Evolutionary conservation across 148 eudicot genomes (phyloP).

Genomic region (Cornus suecica): DNA sequence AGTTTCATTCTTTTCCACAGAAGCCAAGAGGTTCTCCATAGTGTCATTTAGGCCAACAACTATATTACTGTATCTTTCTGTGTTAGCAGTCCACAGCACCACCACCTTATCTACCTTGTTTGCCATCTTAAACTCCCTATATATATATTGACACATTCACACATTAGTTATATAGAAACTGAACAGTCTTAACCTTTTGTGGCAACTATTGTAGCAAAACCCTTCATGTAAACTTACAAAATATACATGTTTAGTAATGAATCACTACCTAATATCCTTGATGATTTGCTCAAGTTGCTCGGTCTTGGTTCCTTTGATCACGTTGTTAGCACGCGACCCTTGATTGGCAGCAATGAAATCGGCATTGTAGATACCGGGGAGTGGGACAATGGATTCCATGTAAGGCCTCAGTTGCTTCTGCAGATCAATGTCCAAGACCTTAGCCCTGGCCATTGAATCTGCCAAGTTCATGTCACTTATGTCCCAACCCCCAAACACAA

Average conservation of each 20-base stretch:
- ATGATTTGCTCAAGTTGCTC: slow-evolving; percentile 79
- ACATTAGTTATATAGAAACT: background rate
- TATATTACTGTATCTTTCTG: slow-evolving; percentile 93
- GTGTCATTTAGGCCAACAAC: slow-evolving; percentile 90
- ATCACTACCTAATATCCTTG: slow-evolving; percentile 72
- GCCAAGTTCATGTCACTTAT: slow-evolving; percentile 92
- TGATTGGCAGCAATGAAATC: slow-evolving; percentile 98
- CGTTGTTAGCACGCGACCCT: slow-evolving; percentile 82
- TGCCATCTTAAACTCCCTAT: slow-evolving; percentile 89
- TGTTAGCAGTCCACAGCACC: slow-evolving; percentile 96
- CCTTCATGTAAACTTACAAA: background rate
- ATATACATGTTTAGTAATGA: too few species aligned
- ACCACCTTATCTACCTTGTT: slow-evolving; percentile 94
- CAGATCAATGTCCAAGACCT: slow-evolving; percentile 87
- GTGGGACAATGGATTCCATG: slow-evolving; percentile 96
- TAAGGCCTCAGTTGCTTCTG: slow-evolving; percentile 95
- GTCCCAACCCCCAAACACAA: slow-evolving; percentile 98
- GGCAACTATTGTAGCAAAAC: background rate
- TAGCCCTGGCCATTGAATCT: slow-evolving; percentile 91
- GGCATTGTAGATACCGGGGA: slow-evolving; percentile 89
- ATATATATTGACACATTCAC: background rate
- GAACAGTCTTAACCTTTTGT: background rate
- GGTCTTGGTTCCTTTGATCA: slow-evolving; percentile 89
- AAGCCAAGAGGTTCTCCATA: slow-evolving; percentile 65
- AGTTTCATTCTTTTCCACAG: slow-evolving; percentile 74